Conservation (phyloP, 164 flowering plant species). For the Liquidambar formosana region DNA sequence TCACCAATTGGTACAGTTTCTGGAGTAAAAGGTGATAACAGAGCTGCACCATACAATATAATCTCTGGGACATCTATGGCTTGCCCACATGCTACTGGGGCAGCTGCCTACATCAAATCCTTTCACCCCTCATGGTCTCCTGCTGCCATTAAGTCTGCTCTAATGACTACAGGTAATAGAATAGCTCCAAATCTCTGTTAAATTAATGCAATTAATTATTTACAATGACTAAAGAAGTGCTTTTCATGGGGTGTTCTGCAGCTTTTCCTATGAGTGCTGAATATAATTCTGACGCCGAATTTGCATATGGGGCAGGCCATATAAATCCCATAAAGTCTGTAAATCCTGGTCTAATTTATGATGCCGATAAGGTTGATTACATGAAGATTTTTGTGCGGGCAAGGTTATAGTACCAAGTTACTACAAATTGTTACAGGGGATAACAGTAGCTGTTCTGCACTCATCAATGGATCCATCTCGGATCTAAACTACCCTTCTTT, state of each 20-base stretch:
- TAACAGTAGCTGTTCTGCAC: conserved; percentile 10
- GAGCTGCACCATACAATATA: conserved; percentile 36
- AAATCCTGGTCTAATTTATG: conserved; percentile 30
- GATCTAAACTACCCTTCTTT: conserved; percentile 31
- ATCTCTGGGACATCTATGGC: conserved; percentile 54
- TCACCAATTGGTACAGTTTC: conserved; percentile 30
- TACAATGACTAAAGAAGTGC: too few species aligned
- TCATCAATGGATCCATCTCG: not conserved
- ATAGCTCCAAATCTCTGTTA: too few species aligned
- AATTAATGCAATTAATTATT: not conserved
- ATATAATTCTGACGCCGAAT: conserved; percentile 16
- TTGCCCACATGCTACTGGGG: conserved; percentile 53
- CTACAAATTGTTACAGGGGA: conserved; percentile 13
- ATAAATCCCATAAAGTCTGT: conserved; percentile 23
- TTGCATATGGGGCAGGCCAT: conserved; percentile 31
- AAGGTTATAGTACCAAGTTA: conserved; percentile 11
- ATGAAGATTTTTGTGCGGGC: conserved; percentile 21
- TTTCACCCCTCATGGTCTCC: conserved; percentile 59
- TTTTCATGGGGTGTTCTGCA: not conserved
- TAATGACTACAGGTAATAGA: conserved; percentile 53
- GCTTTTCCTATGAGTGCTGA: conserved; percentile 20
- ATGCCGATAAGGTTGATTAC: conserved; percentile 19
- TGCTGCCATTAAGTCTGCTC: conserved; percentile 50
- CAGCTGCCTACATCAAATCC: conserved; percentile 48
- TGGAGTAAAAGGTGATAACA: conserved; percentile 16